Conservation (phyloP, 2,329 filamentous ascomycete species). For the Clonostachys rosea region DNA sequence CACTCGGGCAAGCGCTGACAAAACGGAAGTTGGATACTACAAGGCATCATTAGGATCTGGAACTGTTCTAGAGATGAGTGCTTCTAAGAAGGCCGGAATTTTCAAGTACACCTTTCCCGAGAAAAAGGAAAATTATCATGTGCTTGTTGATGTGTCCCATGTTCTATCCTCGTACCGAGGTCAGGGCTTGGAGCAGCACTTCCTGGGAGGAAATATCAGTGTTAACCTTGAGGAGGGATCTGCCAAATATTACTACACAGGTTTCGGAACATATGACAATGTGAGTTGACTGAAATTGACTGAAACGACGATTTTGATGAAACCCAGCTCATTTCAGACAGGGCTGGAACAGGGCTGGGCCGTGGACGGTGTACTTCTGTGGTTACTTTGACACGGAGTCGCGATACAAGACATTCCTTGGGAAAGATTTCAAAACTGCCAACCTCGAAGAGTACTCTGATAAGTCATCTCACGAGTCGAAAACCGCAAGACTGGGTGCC, state of each 20-base stretch:
- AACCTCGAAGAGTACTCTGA: slow-evolving; percentile 23
- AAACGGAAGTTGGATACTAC: slow-evolving; percentile 58
- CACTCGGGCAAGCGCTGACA: slow-evolving; percentile 42
- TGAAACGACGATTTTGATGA: not conserved
- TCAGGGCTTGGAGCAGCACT: slow-evolving; percentile 56
- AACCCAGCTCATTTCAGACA: slow-evolving; percentile 7
- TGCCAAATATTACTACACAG: slow-evolving; percentile 43
- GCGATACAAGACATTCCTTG: slow-evolving; percentile 38
- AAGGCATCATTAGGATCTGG: slow-evolving; percentile 48
- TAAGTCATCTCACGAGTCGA: slow-evolving; percentile 21
- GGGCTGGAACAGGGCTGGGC: slow-evolving; percentile 59
- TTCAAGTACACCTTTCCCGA: slow-evolving; percentile 55
- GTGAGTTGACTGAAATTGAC: slow-evolving; percentile 20
- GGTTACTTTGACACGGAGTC: slow-evolving; percentile 49
- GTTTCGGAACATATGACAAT: slow-evolving; percentile 59
- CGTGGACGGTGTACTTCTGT: slow-evolving; percentile 62
- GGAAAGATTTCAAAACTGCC: slow-evolving; percentile 19
- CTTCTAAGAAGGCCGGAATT: slow-evolving; percentile 51
- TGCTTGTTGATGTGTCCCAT: slow-evolving; percentile 63
- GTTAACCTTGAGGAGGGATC: slow-evolving; percentile 34
- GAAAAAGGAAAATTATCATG: slow-evolving; percentile 25
- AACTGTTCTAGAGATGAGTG: slow-evolving; percentile 52
- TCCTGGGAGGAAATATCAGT: slow-evolving; percentile 53
- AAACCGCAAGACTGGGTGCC: slow-evolving; percentile 34
- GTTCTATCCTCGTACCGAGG: slow-evolving; percentile 59